Base-by-base conservation (phyloP, 495 filamentous ascomycete genomes). In the Staphylotrichum longicolle region DNA sequence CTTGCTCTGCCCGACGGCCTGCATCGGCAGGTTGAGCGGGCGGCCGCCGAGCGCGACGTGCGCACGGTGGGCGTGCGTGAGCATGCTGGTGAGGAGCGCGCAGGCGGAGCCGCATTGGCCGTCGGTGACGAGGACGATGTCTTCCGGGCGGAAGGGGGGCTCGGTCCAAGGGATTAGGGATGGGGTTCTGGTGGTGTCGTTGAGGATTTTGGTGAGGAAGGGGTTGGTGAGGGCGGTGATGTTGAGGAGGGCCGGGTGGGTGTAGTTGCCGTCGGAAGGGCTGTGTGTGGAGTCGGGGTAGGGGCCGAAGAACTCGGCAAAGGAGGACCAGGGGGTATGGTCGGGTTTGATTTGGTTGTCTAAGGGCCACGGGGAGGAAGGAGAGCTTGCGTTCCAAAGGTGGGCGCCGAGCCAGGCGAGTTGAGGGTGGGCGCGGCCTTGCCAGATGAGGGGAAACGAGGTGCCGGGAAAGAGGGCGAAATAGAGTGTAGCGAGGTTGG, bases 81-180 rank as follows among this genome's bases (percentile, higher is more conserved):
- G 77, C 46, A 86, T 75, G 45, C 84, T 79, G 48, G 73, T 71
- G 70, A 87, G 84, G 62, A 87, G 71, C 5, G 82, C 80, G 73
- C 86, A 90, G 2, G 85, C 86, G 4, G 83, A 87, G 34, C 79
- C 82, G 71, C 87, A 90, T 63, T 80, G 79, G 48, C 87, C 86
- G 68, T 89, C 85, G 35, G 79, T 79, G 47, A 81, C 68, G 61
- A 84, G 56, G 50, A 78, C 68, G 32, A 81, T 71, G 51, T 80
- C 67, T 50, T 79, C 75, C 6, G 66, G 69, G 35, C 11, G 5
- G 32, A 70, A 72, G 27, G 63, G 65, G 4, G 54, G 47, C 62
- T 48, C 12, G 6, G 47, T 27, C 30, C 37, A 57, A 1, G 47
- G 37, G 7, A 45, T 27, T 11, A 10, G 7, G 32, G 20, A 39